Evolutionary conservation across 2,329 filamentous ascomycete species (phyloP).

Genomic region (Fusarium tuaranense): DNA sequence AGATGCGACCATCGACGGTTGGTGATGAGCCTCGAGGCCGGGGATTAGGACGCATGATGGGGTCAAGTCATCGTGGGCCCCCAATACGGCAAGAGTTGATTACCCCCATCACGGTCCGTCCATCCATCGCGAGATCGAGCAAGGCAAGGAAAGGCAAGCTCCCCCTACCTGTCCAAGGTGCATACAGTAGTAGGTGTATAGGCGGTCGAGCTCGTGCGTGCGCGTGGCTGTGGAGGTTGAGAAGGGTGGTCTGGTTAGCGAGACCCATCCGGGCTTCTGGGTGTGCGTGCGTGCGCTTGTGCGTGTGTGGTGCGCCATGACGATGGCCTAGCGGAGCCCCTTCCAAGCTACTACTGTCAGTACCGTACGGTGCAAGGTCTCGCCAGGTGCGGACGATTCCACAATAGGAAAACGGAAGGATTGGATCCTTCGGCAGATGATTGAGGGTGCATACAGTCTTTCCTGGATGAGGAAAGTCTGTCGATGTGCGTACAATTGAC

Average conservation of each 20-base stretch:
- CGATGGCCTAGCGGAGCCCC: conserved; percentile 1
- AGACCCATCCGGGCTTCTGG: neutral
- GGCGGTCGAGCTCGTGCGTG: conserved; percentile 1
- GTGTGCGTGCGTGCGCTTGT: neutral
- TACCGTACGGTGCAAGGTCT: conserved; percentile 2
- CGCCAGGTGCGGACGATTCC: conserved; percentile 3
- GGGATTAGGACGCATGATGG: conserved; percentile 26
- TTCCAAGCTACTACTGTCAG: neutral
- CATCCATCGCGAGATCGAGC: neutral
- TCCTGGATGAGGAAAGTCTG: conserved; percentile 3
- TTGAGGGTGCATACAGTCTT: conserved; percentile 5
- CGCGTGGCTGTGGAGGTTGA: conserved; percentile 36
- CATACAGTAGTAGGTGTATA: neutral
- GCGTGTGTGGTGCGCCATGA: neutral
- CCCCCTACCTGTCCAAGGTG: neutral
- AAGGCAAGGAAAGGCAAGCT: neutral
- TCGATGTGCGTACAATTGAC: neutral
- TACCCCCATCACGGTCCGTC: neutral
- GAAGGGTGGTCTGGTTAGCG: conserved; percentile 15
- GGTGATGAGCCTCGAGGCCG: conserved; percentile 37
- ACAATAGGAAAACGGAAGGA: conserved; percentile 12
- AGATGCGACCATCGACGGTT: conserved; percentile 35
- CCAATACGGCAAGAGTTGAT: conserved; percentile 1
- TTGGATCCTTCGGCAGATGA: conserved; percentile 23
- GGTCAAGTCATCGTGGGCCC: conserved; percentile 29